Evolutionary conservation across 192 early-diverging fungal genomes (phyloP), one percentile per base, ranked within the genome.

Genomic region (Kickxella alabastrina): DNA sequence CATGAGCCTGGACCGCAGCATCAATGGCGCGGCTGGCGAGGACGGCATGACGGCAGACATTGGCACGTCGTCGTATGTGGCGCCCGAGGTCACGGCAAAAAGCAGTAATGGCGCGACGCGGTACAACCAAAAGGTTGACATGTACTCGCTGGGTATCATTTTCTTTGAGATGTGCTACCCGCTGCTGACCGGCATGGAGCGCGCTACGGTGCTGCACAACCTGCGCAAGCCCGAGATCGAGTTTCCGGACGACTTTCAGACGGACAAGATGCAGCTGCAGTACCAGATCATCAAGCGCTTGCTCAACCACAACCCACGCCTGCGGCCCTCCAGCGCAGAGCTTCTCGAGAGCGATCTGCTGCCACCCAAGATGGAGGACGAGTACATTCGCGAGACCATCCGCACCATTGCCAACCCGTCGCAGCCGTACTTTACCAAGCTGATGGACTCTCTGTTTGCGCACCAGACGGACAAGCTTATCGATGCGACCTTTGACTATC

Each of bases 121-220:
- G 25, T 88, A 88, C 39, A 81, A 85, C 55, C 82, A 85, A 60
- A 86, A 85, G 41, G 83, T 84, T 4, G 95, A 97, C 65, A 90
- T 97, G 39, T 97, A 93, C 66, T 91, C 89, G 6, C 63, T 93
- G 5, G 95, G 95, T 10, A 92, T 97, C 41, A 86, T 97, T 18
- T 84, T 97, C 42, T 95, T 93, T 55, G 95, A 97, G 62, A 78
- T 97, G 39, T 85, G 87, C 59, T 86, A 88, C 19, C 92, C 93
- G 14, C 84, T 94, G 45, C 59, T 79, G 13, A 94, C 95, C 0
- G 79, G 74, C 3, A 94, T 95, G 91, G 95, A 97, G 62, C 82
- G 95, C 0, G 85, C 84, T 14, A 68, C 79, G 22, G 79, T 80
- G 3, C 49, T 97, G 19, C 49, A 74, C 32, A 79, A 82, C 1